Evolutionary conservation across 495 filamentous ascomycete genomes (phyloP), one percentile per base, ranked within the genome.

Genomic region (Letharia columbiana): DNA sequence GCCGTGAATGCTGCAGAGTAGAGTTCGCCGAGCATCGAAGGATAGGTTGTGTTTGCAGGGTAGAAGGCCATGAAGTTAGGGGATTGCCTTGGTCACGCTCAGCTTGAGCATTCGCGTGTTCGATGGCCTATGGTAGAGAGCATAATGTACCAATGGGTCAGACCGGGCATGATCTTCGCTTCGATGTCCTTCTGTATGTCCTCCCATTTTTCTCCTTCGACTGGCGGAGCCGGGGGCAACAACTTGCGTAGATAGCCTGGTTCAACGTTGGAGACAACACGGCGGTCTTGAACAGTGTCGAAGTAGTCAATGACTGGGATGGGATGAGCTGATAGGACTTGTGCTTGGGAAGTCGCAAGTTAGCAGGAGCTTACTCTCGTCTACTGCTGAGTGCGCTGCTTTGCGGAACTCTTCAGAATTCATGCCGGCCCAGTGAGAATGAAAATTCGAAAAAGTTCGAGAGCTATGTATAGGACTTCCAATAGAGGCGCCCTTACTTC

Each of bases 1-100:
- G 89, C 90, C 11, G 85, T 92, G 73, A 98, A 91, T 6, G 92
- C 89, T 1, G 90, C 85, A 4, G 85, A 89, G 78, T 96, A 98
- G 75, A 98, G 86, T 76, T 98, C 94, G 7, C 92, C 94, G 4
- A 98, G 85, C 73, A 97, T 91, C 57, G 86, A 87, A 0, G 94
- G 92, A 76, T 89, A 97, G 49, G 87, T 88, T 60, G 87, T 87
- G 49, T 82, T 84, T 23, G 91, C 91, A 18, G 94, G 91, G 77
- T 90, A 98, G 84, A 92, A 98, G 45, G 94, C 94, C 83, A 96
- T 90, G 82, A 96, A 98, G 74, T 94, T 93, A 3, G 94, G 94
- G 4, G 87, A 90, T 75, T 96, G 91, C 81, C 76, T 79, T 57
- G 50, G 50, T 31, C n/a, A 20, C 49, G 35, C 40, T 41, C 20